Evolutionary conservation across 805 yeast species (phyloP), one percentile per base, ranked within the genome.

Genomic region (Saccharomycodes ludwigii): DNA sequence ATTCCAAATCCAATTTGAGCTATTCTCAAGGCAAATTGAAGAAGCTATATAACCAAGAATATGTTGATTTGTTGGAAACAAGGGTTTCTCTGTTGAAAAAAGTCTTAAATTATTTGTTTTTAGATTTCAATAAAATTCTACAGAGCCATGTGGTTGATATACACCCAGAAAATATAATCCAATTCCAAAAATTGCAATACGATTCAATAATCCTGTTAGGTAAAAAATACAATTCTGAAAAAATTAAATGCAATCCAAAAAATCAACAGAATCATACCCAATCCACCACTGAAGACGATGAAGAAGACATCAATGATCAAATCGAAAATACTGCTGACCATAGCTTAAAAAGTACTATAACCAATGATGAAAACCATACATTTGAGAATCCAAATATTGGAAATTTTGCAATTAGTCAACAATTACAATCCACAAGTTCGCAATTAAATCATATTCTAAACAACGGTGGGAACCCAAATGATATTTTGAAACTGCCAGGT

Each of bases 1-100:
- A 69, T 40, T 63, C 72, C 21, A 71, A 66, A 31, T 68, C 66
- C 59, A 64, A 59, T 50, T 66, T 63, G 40, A 63, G 59, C 27
- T 69, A 65, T 23, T 63, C 64, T 41, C 33, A 38, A 16, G 34
- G 33, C 4, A 35, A 38, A 14, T 27, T 30, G 5, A 38, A 38
- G 29, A 32, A 28, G 11, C 9, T 36, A 4, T 31, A 36, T 8
- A 33, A 33, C 16, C 38, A 38, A 21, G 41, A 38, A 19, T 68
- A 68, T 37, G 67, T 66, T 2, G 72, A 67, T 37, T 42, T 68
- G 27, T 46, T 68, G 22, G 73, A 68, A 40, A 66, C 72, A 10
- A 52, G 72, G 30, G 54, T 66, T 20, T 67, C 66, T 14, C 56
- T 68, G n/a, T 45, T 66, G 23, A 63, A 68, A 15, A 63, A 61